Evolutionary conservation across 1,139 yeast species (phyloP), one percentile per base, ranked within the genome.

Genomic region (Meyerozyma sp.): DNA sequence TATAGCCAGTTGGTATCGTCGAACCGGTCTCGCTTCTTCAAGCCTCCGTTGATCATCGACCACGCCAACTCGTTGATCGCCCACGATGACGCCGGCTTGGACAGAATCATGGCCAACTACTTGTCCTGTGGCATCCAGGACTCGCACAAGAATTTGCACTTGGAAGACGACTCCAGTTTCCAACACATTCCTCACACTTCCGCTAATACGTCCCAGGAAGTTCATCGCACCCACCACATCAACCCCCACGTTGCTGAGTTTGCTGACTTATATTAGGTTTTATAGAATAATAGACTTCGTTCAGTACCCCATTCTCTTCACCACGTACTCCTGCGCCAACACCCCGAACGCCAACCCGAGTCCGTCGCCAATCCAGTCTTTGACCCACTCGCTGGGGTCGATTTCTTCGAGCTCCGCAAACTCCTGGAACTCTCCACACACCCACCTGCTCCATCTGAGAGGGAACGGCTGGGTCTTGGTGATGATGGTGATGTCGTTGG

Each of bases 351-450:
- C 75, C 51, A 90, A 73, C 28, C 82, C 81, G 44, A 93, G 70
- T 0, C 96, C 95, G 53, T 86, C 88, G 56, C 80, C 84, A 36
- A 93, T 77, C 98, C 98, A 91, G 47, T 81, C 93, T 42, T 79
- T 75, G n/a, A 93, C 95, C 98, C 98, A 93, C 51, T 88, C 96
- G 42, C 89, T 75, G 10, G 98, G 97, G 61, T 91, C 96, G 36
- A 90, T 78, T 30, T 52, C 58, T 45, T 56, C 61, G 16, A 57
- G 58, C 16, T 58, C 61, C 11, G 56, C 55, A 34, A 63, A 61
- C 35, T 61, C 61, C 16, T 65, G 65, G 52, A 46, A 68, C 34
- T 62, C 69, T 27, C 73, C 84, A 54, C 82, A 84, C 23, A 89
- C 69, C 96, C 97, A 90, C 29, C 78, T 70, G 3, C 90, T 84